Percentiles rank a stretch among this genome's conserved stretches.
Evolutionary conservation across 257 asterid species (phyloP).

Genomic region (Cynanchum wilfordii): DNA sequence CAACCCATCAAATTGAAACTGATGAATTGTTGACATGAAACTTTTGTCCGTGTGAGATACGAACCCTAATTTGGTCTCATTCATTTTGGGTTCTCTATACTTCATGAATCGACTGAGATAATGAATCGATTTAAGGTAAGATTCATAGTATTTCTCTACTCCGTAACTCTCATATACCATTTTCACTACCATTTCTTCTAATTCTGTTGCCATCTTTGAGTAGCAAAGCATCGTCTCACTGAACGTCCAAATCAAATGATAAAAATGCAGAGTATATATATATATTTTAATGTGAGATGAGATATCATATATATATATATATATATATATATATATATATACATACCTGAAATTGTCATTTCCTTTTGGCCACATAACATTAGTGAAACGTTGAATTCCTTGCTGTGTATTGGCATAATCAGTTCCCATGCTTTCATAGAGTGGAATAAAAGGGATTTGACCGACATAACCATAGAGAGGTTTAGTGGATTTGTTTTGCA

Average conservation of each 20-base stretch:
- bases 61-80: slow-evolving; percentile 48
- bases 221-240: slow-evolving; percentile 41
- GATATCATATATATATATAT: too few species aligned
- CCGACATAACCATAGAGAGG: slow-evolving; percentile 80
- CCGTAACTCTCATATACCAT: slow-evolving; percentile 74
- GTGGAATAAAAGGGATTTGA: slow-evolving; percentile 60
- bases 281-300: too few species aligned
- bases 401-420: slow-evolving; percentile 50
- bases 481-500: slow-evolving; percentile 54
- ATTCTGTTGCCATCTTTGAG: slow-evolving; percentile 50
- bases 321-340: too few species aligned
- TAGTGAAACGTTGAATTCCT: slow-evolving; percentile 42
- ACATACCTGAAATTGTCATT: slow-evolving; percentile 45
- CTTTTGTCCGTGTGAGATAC: slow-evolving; percentile 75
- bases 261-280: background rate
- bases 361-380: slow-evolving; percentile 71
- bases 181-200: slow-evolving; percentile 42
- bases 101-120: slow-evolving; percentile 60
- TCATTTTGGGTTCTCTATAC: slow-evolving; percentile 36
- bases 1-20: slow-evolving; percentile 55
- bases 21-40: slow-evolving; percentile 70
- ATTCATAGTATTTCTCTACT: slow-evolving; percentile 45
- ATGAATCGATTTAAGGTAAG: slow-evolving; percentile 30
- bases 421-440: slow-evolving; percentile 74
- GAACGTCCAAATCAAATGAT: background rate